Percentiles rank a stretch among this genome's conserved stretches.
These are phyloP conservation scores for Zymoseptoria tritici DNA, from an alignment of 2,329 filamentous ascomycete species.

Conservation along the genomic window DNA sequence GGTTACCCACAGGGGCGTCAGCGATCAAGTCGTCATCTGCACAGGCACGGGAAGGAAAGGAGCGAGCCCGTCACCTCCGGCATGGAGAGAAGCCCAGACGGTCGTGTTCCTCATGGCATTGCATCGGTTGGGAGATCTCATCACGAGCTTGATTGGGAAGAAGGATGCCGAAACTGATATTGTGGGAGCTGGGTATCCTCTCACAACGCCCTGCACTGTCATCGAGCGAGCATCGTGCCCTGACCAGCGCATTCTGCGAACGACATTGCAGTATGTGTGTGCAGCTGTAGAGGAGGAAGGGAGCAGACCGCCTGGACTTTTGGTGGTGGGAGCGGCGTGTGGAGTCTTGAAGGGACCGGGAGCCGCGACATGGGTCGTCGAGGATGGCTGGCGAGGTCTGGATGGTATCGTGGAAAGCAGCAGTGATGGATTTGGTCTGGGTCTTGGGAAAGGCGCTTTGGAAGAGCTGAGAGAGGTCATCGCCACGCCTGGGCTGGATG, in stretches of 20 bases:
- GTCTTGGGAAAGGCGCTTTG: conserved; percentile 15
- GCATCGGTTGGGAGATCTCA: conserved; percentile 69
- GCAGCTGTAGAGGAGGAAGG: conserved; percentile 83
- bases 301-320: conserved; percentile 75
- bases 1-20: conserved; percentile 77
- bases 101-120: conserved; percentile 94
- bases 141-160: conserved; percentile 58
- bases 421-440: conserved; percentile 27
- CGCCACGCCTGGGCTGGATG: conserved; percentile 21
- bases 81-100: conserved; percentile 67
- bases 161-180: conserved; percentile 6
- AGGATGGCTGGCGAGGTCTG: conserved; percentile 75
- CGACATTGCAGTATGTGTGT: conserved; percentile 70
- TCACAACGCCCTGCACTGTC: conserved; percentile 78
- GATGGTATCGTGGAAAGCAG: conserved; percentile 39
- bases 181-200: conserved; percentile 39
- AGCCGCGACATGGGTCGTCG: conserved; percentile 67
- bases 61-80: conserved; percentile 70
- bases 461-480: conserved; percentile 25
- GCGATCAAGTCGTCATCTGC: conserved; percentile 91
- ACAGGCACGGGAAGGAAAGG: conserved; percentile 93
- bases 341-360: conserved; percentile 61
- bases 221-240: conserved; percentile 89
- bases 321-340: conserved; percentile 80
- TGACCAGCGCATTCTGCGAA: conserved; percentile 86